Evolutionary conservation across 768 basidiomycete genomes (phyloP), one percentile per base, ranked within the genome.

Genomic region (Pleurotus salmoneostramineus): DNA sequence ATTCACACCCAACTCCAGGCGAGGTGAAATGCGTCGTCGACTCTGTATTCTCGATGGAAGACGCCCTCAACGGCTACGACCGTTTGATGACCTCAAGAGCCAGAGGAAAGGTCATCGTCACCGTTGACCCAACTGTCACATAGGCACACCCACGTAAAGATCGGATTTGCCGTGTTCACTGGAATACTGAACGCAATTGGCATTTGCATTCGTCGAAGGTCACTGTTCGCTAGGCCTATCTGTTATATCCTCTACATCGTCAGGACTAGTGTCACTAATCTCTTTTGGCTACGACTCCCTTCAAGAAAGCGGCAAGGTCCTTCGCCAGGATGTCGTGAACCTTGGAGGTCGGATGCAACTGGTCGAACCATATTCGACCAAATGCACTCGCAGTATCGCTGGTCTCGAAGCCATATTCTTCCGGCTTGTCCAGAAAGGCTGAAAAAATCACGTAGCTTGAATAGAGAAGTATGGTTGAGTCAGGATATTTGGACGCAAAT

Each of bases 101-200:
- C 1, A 74, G 69, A 7, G 85, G 85, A 0, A 85, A 86, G 66
- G 74, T 86, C 0, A 71, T 85, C 5, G 75, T 87, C 35, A 40
- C 34, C 34, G 34, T 52, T 36, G 50, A 52, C 35, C 34, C 50
- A 0, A 52, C n/a, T 36, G 32, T 52, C 15, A 8, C 27, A 36
- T n/a, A 47, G 45, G 21, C 45, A 47, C 8, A 40, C 2, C 21
- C 21, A 27, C 21, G 21, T 27, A 27, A 3, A 27, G 21, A 27
- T 27, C 21, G 3, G 21, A 27, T 27, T 27, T 1, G 21, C 21
- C 21, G 21, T 27, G 21, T 3, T 27, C 21, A 27, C 21, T 27
- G 21, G 21, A 27, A 27, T 27, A 3, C 21, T 27, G 21, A 27
- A 27, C 21, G 3, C 21, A 27, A 27, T 27, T 27, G 21, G 21